Evolutionary conservation across 352 stramenopile species (phyloP).

Genomic region (Pythium biforme): DNA sequence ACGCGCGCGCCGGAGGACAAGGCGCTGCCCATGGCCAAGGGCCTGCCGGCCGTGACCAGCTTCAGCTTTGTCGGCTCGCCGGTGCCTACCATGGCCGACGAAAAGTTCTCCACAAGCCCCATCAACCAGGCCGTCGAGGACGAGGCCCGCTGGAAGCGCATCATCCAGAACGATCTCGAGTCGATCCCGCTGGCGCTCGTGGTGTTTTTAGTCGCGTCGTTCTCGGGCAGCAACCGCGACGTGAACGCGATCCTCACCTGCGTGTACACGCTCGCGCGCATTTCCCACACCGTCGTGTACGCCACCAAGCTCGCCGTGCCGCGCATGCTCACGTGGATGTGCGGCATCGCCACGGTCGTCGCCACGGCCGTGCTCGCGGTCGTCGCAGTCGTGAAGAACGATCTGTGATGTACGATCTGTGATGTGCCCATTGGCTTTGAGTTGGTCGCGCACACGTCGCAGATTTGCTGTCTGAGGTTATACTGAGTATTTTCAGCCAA

Average conservation of each 20-base stretch:
- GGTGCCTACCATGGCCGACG: conserved; percentile 2
- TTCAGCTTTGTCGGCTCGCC: conserved; percentile 12
- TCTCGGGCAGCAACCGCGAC: conserved; percentile 33
- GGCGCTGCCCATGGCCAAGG: conserved; percentile 16
- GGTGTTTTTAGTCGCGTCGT: conserved; percentile 43
- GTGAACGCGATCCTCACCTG: conserved; percentile 30
- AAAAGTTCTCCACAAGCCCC: not conserved
- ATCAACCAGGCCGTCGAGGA: conserved; percentile 1
- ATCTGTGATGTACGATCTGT: no score
- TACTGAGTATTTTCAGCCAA: no score
- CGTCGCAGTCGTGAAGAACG: conserved; percentile 2
- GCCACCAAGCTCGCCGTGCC: conserved; percentile 24
- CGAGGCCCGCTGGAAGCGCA: conserved; percentile 33
- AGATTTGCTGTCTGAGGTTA: no score
- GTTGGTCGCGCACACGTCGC: no score
- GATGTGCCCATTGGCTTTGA: not conserved
- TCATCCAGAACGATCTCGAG: conserved; percentile 63
- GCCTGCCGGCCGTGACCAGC: not conserved
- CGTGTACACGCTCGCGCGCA: conserved; percentile 31
- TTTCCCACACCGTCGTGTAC: conserved; percentile 35
- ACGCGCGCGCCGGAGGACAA: conserved; percentile 44
- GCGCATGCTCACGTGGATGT: conserved; percentile 27
- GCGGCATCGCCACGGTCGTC: conserved; percentile 23
- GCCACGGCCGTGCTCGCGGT: conserved; percentile 13
- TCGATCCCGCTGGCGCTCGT: conserved; percentile 53